Base-by-base conservation (phyloP, 495 filamentous ascomycete genomes). In the Entonaema liquescens region DNA sequence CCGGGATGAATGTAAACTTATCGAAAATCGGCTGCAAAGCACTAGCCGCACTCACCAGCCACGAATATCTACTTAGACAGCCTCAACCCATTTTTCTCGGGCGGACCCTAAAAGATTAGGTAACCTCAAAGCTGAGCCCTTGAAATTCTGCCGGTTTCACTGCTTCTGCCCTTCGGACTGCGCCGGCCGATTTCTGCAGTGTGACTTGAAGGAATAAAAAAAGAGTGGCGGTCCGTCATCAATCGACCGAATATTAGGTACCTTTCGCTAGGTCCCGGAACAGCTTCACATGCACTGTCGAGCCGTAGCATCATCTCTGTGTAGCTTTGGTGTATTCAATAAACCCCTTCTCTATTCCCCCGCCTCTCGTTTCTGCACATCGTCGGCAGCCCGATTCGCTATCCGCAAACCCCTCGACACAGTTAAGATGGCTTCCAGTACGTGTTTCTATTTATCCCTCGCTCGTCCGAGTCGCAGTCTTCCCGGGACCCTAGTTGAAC, bases 361-460 rank as follows among this genome's bases (percentile, higher is more conserved):
- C 60, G 28, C 42, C 60, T 23, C 29, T 40, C 54, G 70, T 36
- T 35, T 42, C 58, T 9, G 40, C 49, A 38, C 50, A 50, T 61
- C 70, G 49, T 25, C 49, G 29, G 29, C 54, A 15, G 59, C 59
- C 29, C 57, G 25, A 42, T 5, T 42, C 40, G 29, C 12, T 31
- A 11, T 53, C 26, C 23, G 38, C 65, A 35, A 38, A 5, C 28
- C 28, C 13, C 58, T 59, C 65, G 53, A 50, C 53, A 57, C 59
- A 53, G 71, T 70, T 72, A 81, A 75, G 69, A 86, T 86, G 83
- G 80, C 83, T 71, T 76, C 81, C 26, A 75, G 83, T 85, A 77
- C 40, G 74, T 78, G 31, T 61, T 59, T 62, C 65, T 52, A 31
- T 31, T 28, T 53, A 13, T 4, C 52, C 44, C 35, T 21, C 6